phyloP scores from a whole-genome alignment of 371 early-diverging fungal species.

The Mortierella sp. region DNA sequence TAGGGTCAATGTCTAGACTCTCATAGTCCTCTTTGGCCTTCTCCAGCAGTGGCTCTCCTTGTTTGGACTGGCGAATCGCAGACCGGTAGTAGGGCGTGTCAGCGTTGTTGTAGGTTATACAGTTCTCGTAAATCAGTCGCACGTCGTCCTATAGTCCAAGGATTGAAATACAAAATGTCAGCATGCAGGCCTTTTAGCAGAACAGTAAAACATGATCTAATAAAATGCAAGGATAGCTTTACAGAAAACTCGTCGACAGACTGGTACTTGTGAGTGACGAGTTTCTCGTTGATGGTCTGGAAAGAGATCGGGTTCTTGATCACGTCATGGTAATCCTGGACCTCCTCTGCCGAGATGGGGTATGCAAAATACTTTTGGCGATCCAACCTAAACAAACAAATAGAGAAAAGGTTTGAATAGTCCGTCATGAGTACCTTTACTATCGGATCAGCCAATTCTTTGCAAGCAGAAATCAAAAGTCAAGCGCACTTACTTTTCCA shows the following conservation, averaged over 20 bases:
- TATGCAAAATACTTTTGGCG: slow-evolving; percentile 66
- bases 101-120: slow-evolving; percentile 81
- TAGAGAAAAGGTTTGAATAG: neutral
- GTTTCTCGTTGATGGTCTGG: slow-evolving; percentile 47
- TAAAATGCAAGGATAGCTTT: slow-evolving; percentile 10
- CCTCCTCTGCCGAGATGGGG: slow-evolving; percentile 84
- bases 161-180: slow-evolving; percentile 10
- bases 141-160: slow-evolving; percentile 69
- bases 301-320: slow-evolving; percentile 66
- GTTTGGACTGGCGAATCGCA: slow-evolving; percentile 67
- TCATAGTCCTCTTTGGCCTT: slow-evolving; percentile 62
- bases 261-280: slow-evolving; percentile 39
- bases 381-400: slow-evolving; percentile 45
- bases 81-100: slow-evolving; percentile 81
- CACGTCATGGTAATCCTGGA: slow-evolving; percentile 86
- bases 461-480: neutral
- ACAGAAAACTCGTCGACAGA: slow-evolving; percentile 54
- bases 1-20: slow-evolving; percentile 56
- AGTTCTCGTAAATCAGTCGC: slow-evolving; percentile 80
- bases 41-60: slow-evolving; percentile 54
- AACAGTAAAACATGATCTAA: neutral
- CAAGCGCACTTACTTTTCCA: slow-evolving; percentile 68
- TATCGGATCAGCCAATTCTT: neutral
- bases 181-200: neutral
- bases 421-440: neutral